Percentiles rank a stretch among this genome's conserved stretches.
Conservation (phyloP, 441 rosid genomes). For the Hura crepitans region DNA sequence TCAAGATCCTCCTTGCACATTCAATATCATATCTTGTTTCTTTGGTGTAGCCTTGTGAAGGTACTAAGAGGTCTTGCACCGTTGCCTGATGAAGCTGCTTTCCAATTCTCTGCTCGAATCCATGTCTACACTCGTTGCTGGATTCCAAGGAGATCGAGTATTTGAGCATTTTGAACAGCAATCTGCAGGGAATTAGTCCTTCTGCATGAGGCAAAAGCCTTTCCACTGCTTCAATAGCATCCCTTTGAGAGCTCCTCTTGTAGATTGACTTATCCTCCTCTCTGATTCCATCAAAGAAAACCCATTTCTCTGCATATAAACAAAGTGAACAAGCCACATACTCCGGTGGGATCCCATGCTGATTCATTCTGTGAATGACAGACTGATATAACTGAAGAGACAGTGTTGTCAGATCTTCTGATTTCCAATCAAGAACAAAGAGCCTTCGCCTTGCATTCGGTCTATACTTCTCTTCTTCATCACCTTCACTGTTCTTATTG, state of each 20-base stretch:
- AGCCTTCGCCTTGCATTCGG: slow-evolving; percentile 69
- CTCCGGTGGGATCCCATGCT: slow-evolving; percentile 36
- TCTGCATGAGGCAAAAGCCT: slow-evolving; percentile 51
- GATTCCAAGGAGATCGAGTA: slow-evolving; percentile 46
- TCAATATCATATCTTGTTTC: slow-evolving; percentile 50
- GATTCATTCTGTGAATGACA: slow-evolving; percentile 36
- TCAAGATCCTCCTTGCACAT: slow-evolving; percentile 53
- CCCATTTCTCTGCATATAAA: slow-evolving; percentile 47
- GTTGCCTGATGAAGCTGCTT: slow-evolving; percentile 66
- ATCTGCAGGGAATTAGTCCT: slow-evolving; percentile 49
- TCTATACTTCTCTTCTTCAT: slow-evolving; percentile 30
- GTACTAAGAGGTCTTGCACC: slow-evolving; percentile 52
- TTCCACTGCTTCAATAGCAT: slow-evolving; percentile 59
- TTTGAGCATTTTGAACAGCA: slow-evolving; percentile 50
- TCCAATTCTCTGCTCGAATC: slow-evolving; percentile 69
- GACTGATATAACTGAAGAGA: slow-evolving; percentile 54
- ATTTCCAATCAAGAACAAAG: slow-evolving; percentile 48
- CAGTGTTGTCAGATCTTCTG: slow-evolving; percentile 55
- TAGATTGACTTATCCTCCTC: slow-evolving; percentile 32
- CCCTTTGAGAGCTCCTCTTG: slow-evolving; percentile 40
- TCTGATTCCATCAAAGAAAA: slow-evolving; percentile 24
- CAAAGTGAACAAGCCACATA: slow-evolving; percentile 55
- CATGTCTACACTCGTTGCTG: slow-evolving; percentile 47
- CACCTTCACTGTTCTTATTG: slow-evolving; percentile 24
- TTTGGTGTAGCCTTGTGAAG: slow-evolving; percentile 43